Evolutionary conservation across 2,329 filamentous ascomycete genomes (phyloP).

Genomic region (Stromatinia cepivora): DNA sequence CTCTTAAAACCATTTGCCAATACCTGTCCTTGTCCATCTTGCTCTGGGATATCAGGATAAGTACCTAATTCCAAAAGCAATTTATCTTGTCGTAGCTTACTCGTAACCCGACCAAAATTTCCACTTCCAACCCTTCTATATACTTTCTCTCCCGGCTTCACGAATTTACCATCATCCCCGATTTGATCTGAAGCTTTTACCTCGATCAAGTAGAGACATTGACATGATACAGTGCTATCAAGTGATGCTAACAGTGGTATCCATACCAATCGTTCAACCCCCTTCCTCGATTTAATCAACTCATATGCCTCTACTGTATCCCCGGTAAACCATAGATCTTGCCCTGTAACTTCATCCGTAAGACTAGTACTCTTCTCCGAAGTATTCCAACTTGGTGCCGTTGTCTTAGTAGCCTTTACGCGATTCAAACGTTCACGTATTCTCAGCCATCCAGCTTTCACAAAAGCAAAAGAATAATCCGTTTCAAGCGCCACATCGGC

Average conservation of each 20-base stretch:
- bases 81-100: not conserved
- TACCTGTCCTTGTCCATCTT: not conserved
- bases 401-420: not conserved
- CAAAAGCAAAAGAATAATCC: not conserved
- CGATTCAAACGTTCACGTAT: conserved; percentile 2
- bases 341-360: not conserved
- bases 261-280: not conserved
- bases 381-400: conserved; percentile 5
- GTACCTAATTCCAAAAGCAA: not conserved
- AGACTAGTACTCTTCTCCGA: not conserved
- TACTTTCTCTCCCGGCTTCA: not conserved
- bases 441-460: not conserved
- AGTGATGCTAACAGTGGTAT: not conserved
- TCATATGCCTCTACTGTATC: conserved; percentile 1
- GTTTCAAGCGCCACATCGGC: not conserved
- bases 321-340: not conserved
- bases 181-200: not conserved
- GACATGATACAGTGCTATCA: not conserved
- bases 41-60: not conserved
- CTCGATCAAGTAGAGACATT: not conserved
- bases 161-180: not conserved
- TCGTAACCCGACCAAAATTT: not conserved
- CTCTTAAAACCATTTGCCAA: not conserved
- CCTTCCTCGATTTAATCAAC: not conserved
- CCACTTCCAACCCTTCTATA: conserved; percentile 2